Evolutionary conservation across 352 stramenopile species (phyloP), one percentile per base, ranked within the genome.

Genomic region (Achlya hypogyna): DNA sequence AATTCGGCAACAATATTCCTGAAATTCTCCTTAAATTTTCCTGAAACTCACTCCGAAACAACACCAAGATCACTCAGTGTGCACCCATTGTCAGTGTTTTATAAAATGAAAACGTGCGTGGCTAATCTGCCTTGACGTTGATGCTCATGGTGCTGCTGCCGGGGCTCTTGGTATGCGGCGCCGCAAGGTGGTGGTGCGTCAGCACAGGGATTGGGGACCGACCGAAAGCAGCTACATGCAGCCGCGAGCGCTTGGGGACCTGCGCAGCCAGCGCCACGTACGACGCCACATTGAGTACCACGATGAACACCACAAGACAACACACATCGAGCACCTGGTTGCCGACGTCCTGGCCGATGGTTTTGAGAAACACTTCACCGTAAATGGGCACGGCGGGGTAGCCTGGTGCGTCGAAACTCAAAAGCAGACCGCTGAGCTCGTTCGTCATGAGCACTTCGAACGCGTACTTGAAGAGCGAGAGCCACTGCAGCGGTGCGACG

Each of bases 361-460:
- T 91, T 70, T 88, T 86, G 62, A 93, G 76, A 59, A 90, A 93
- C 16, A 93, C 84, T 53, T 93, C 84, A 28, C 84, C 84, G 49
- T 93, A 90, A 6, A 93, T 81, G 0, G 84, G 84, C 27, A 93
- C 77, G 20, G 73, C 72, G 16, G 82, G 81, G 71, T 93, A 91
- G 27, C 84, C 84, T 0, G 82, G 79, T 9, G 84, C 84, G 52
- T 93, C 74, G 52, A 93, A 93, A 71, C 76, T 87, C 42, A 93
- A 70, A 62, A 93, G 71, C 43, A 91, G 62, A 0, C 81, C 82
- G 53, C 87, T 84, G 25, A 91, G 72, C 62, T 93, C 84, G 66
- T 91, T 93, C 5, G 79, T 88, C 81, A 93, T 89, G 62, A 93
- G 78, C 60, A 93, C 86, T 63, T 95, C 86, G 47, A 93, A 95